A percentile compares a stretch with the other conserved stretches of the same genome.
phyloP scores from a whole-genome alignment of 1,284 basidiomycete genomes.

The Megacollybia platyphylla region DNA sequence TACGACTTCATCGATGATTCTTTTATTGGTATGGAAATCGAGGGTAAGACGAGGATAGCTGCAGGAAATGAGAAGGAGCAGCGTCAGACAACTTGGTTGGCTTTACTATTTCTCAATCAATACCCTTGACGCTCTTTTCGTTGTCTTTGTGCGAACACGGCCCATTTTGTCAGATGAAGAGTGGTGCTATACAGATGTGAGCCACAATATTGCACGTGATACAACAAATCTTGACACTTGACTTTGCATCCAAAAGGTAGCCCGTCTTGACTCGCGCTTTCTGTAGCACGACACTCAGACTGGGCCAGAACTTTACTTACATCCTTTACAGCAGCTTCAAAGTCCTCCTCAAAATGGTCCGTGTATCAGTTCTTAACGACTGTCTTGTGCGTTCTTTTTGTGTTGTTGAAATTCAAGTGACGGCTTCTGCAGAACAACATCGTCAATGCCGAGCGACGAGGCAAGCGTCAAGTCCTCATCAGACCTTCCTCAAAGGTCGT shows the following conservation, averaged over 20 bases:
- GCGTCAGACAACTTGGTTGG: constrained; percentile 3
- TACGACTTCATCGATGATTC: constrained; percentile 97
- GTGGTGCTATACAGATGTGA: constrained; percentile 1
- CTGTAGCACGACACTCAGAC: constrained; percentile 72
- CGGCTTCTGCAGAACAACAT: constrained; percentile 87
- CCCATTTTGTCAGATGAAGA: constrained; percentile 34
- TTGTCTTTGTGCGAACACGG: constrained; percentile 99
- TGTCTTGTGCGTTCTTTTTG: constrained; percentile 3
- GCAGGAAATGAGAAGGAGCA: constrained; percentile 1
- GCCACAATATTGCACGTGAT: not conserved
- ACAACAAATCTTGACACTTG: not conserved
- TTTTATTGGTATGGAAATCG: constrained; percentile 99
- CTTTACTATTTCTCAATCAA: constrained; percentile 99
- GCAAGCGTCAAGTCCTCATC: constrained; percentile 95
- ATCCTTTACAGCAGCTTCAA: constrained; percentile 11
- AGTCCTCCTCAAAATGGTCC: constrained; percentile 53
- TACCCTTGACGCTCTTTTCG: constrained; percentile 97
- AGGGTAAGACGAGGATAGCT: constrained; percentile 94
- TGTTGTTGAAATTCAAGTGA: constrained; percentile 44
- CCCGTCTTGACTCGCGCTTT: constrained; percentile 73
- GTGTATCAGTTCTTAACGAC: constrained; percentile 51
- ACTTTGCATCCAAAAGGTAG: not conserved
- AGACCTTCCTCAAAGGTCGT: constrained; percentile 94
- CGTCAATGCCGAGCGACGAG: constrained; percentile 95
- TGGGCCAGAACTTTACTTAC: constrained; percentile 30